Conservation (phyloP, 345 rosid genomes). For the Xanthoceras sorbifolium region DNA sequence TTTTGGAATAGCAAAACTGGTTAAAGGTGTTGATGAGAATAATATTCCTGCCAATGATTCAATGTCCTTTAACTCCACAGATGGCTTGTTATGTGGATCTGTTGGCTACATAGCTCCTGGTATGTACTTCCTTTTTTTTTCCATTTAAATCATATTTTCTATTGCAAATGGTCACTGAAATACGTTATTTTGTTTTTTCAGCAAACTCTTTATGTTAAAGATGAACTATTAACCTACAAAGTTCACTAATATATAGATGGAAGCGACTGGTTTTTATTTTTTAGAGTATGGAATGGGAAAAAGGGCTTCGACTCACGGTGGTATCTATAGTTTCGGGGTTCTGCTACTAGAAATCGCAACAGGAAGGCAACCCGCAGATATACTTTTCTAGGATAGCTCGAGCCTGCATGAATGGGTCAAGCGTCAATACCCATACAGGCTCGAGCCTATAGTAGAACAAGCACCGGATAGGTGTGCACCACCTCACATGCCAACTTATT, state of each 20-base stretch:
- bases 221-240: too few species aligned
- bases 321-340: constrained; percentile 86
- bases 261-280: too few species aligned
- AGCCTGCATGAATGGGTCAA: constrained; percentile 80
- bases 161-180: neutral
- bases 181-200: too few species aligned
- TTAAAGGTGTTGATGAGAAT: constrained; percentile 49
- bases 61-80: constrained; percentile 62
- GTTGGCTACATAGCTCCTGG: constrained; percentile 96
- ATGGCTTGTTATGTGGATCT: constrained; percentile 81
- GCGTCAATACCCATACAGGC: constrained; percentile 64
- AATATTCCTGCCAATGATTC: constrained; percentile 43
- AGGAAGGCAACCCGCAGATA: constrained; percentile 74
- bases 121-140: constrained; percentile 30
- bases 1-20: constrained; percentile 79
- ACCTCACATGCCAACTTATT: constrained; percentile 29
- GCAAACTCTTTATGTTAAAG: too few species aligned
- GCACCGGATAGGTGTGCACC: constrained; percentile 52
- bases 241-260: too few species aligned
- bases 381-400: constrained; percentile 54
- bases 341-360: constrained; percentile 71
- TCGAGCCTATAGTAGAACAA: constrained; percentile 58
- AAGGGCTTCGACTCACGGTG: constrained; percentile 77
- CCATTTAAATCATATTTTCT: neutral
- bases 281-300: constrained; percentile 93